Base-by-base conservation (phyloP, 768 basidiomycete species). In the Dacryopinax primogenitus region DNA sequence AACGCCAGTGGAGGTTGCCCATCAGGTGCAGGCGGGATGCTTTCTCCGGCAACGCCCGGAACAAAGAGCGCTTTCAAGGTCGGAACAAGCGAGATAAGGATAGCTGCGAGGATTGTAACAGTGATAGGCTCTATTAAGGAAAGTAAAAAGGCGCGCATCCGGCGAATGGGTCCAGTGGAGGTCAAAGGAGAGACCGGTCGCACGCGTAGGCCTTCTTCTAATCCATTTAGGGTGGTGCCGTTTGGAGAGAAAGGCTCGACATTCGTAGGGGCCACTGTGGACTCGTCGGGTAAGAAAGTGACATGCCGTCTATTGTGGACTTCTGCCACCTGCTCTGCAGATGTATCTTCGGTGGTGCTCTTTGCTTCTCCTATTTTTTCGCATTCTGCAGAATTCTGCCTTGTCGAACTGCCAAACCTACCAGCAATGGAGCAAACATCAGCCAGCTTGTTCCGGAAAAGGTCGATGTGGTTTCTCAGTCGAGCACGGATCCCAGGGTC, bases 1-100 rank as follows among this genome's bases (percentile, higher is more conserved):
- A 88, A 80, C 0, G 83, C 79, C 18, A 88, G 81, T 0, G 86
- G 86, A 0, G 87, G 85, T 66, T 81, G 77, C 0, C 86, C 85
- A 68, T 88, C 86, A 0, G 86, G 86, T 0, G 84, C 83, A 26
- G 75, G 47, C 2, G 79, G 78, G 64, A 81, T 83, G 35, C 74
- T 67, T 15, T 4, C 37, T 0, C 77, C 74, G 0, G 78, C 77
- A 1, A 78, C 74, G 1, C 83, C 76, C 1, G 74, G 63, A 1
- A 85, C 75, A 68, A 88, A 87, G 2, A 88, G 76, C 0, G 80
- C 83, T 68, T 87, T 86, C 66, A 87, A 77, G 9, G 76, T 74
- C 1, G 80, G 79, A 1, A 86, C 71, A 23, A 87, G 74, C 1
- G 85, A 79, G 66, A 86, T 80, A 58, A 81, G 76, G 64, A 87